Percentiles rank a stretch among this genome's conserved stretches.
These are phyloP conservation scores for Adansonia gregorii DNA, from an alignment of 441 rosid species.

Conservation along the genomic window DNA sequence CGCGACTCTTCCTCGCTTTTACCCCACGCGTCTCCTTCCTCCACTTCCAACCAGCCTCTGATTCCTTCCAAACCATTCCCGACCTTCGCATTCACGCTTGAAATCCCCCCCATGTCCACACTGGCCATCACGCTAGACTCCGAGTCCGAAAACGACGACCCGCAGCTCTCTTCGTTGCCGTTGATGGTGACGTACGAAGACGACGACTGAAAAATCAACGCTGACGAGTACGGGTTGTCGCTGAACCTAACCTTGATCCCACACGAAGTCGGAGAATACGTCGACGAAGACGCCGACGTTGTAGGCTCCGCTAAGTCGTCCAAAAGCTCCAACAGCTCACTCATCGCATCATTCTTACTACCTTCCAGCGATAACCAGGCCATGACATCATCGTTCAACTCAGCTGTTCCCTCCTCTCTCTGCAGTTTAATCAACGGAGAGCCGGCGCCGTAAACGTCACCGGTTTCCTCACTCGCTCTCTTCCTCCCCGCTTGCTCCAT, in stretches of 20 bases:
- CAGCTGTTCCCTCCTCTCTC: not conserved
- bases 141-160: constrained; percentile 52
- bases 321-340: constrained; percentile 43
- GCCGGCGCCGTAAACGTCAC: not conserved
- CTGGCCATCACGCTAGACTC: constrained; percentile 58
- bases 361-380: constrained; percentile 43
- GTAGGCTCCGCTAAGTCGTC: constrained; percentile 18
- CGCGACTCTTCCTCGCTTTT: constrained; percentile 23
- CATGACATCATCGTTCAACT: constrained; percentile 31
- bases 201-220: constrained; percentile 42
- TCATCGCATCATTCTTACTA: constrained; percentile 30
- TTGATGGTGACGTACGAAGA: constrained; percentile 52
- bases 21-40: constrained; percentile 17
- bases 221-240: constrained; percentile 47
- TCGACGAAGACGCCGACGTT: not conserved
- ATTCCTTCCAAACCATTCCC: not conserved
- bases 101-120: constrained; percentile 43
- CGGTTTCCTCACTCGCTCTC: not conserved
- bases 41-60: constrained; percentile 6
- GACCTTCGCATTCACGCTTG: not conserved
- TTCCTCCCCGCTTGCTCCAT: constrained; percentile 7
- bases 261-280: not conserved
- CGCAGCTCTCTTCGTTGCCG: constrained; percentile 64
- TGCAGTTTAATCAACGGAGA: not conserved
- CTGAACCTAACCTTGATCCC: constrained; percentile 45